A percentile compares a stretch with the other conserved stretches of the same genome.
Evolutionary conservation across 23 red algal species (phyloP).

Genomic region (Agarophyton chilense): DNA sequence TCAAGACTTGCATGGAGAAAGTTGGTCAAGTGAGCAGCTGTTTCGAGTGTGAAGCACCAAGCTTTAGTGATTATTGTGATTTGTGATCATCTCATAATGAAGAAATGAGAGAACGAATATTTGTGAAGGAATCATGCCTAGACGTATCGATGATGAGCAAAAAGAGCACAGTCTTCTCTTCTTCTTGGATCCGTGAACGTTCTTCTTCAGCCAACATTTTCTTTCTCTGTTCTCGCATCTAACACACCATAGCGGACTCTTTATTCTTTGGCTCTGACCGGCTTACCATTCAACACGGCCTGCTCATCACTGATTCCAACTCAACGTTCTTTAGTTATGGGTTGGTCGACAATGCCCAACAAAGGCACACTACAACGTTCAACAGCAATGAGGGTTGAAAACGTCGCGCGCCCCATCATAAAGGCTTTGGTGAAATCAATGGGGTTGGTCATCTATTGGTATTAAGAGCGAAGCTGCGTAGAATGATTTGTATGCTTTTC

Average conservation of each 20-base stretch:
- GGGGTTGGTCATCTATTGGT: constrained; percentile 91
- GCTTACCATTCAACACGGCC: constrained; percentile 53
- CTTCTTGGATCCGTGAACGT: constrained; percentile 32
- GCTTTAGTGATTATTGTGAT: neutral
- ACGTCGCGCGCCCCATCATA: constrained; percentile 88
- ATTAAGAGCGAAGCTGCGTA: constrained; percentile 9
- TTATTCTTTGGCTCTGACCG: constrained; percentile 83
- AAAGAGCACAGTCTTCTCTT: constrained; percentile 77
- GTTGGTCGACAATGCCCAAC: constrained; percentile 88
- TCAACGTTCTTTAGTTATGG: constrained; percentile 87
- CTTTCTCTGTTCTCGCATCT: constrained; percentile 76
- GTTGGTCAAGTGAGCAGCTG: neutral
- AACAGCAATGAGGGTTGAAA: constrained; percentile 91
- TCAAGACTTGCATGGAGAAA: constrained; percentile 5
- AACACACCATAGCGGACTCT: constrained; percentile 84
- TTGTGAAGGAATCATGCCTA: constrained; percentile 98
- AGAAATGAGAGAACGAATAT: constrained; percentile 91
- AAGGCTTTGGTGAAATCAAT: constrained; percentile 97
- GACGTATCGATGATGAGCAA: constrained; percentile 99
- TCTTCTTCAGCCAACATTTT: constrained; percentile 67
- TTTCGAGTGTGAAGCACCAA: neutral
- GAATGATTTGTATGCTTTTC: constrained; percentile 67
- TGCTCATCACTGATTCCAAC: constrained; percentile 59
- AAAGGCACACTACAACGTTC: constrained; percentile 64
- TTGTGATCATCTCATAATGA: constrained; percentile 80